Conservation (phyloP, 2,329 filamentous ascomycete species). For the Lasiodiplodia citricola region DNA sequence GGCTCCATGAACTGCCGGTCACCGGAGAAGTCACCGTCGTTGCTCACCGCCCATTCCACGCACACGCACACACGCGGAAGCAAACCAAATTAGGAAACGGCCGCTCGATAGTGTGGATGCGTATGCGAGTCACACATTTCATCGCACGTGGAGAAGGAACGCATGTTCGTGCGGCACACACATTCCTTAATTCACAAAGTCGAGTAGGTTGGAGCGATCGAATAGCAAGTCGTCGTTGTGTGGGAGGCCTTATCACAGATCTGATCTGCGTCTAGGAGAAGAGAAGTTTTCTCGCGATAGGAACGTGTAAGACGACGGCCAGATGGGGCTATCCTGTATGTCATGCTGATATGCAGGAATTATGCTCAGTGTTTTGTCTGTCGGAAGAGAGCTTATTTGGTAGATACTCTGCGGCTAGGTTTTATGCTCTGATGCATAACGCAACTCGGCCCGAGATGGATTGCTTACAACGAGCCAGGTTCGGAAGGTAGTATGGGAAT, state of each 20-base stretch:
- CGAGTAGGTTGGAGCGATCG: background rate
- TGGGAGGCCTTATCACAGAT: background rate
- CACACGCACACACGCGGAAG: background rate
- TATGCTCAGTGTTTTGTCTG: background rate
- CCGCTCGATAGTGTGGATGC: background rate
- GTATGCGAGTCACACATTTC: background rate
- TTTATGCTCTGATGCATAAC: background rate
- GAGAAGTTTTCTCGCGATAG: background rate
- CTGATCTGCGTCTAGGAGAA: background rate
- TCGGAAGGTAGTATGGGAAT: background rate
- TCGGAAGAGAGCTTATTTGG: background rate
- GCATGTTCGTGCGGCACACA: background rate
- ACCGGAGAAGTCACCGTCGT: background rate
- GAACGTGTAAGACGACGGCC: background rate
- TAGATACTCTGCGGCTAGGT: background rate
- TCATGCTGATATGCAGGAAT: background rate
- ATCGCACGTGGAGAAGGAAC: background rate
- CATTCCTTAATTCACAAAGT: background rate
- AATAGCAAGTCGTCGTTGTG: background rate
- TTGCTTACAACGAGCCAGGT: background rate
- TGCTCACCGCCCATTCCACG: background rate
- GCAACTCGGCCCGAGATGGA: background rate
- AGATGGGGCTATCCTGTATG: background rate
- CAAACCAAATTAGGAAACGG: background rate
- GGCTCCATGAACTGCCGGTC: background rate